Evolutionary conservation across 257 asterid species (phyloP).

Genomic region (Gynochthodes officinalis): DNA sequence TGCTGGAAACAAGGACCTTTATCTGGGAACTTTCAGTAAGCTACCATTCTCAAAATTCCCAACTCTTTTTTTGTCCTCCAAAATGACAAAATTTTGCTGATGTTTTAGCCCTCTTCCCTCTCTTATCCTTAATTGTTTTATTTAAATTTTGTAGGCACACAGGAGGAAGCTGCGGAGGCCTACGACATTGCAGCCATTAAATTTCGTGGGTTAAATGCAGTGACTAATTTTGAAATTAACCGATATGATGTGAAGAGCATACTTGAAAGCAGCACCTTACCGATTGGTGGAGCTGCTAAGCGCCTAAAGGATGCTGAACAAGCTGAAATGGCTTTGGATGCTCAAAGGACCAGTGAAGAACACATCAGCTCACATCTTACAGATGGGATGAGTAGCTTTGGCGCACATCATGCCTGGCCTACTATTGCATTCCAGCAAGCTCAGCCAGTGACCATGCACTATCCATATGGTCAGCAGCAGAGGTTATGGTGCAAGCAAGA

Average conservation of each 20-base stretch:
- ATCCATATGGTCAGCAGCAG: slow-evolving; percentile 47
- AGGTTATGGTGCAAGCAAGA: slow-evolving; percentile 73
- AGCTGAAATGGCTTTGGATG: slow-evolving; percentile 46
- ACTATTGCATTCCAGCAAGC: slow-evolving; percentile 59
- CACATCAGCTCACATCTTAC: slow-evolving; percentile 33
- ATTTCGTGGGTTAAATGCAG: slow-evolving; percentile 75
- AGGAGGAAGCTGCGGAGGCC: slow-evolving; percentile 95
- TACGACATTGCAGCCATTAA: slow-evolving; percentile 92
- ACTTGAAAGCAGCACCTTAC: slow-evolving; percentile 64
- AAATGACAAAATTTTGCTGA: not conserved
- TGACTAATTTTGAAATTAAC: slow-evolving; percentile 75
- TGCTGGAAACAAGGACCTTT: slow-evolving; percentile 91
- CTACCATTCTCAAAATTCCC: not conserved
- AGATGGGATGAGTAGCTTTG: slow-evolving; percentile 31
- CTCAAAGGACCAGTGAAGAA: slow-evolving; percentile 32
- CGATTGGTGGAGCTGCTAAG: slow-evolving; percentile 73
- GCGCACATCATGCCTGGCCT: slow-evolving; percentile 41
- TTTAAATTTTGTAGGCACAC: slow-evolving; percentile 50
- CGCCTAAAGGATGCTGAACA: slow-evolving; percentile 71
- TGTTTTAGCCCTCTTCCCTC: not conserved
- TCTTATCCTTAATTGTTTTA: not conserved
- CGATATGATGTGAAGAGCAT: slow-evolving; percentile 85
- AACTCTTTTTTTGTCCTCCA: not conserved
- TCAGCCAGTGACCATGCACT: slow-evolving; percentile 37
- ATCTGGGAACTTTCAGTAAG: slow-evolving; percentile 91